Evolutionary conservation across 2,329 filamentous ascomycete species (phyloP).

Genomic region (Endoconidiophora laricicola): DNA sequence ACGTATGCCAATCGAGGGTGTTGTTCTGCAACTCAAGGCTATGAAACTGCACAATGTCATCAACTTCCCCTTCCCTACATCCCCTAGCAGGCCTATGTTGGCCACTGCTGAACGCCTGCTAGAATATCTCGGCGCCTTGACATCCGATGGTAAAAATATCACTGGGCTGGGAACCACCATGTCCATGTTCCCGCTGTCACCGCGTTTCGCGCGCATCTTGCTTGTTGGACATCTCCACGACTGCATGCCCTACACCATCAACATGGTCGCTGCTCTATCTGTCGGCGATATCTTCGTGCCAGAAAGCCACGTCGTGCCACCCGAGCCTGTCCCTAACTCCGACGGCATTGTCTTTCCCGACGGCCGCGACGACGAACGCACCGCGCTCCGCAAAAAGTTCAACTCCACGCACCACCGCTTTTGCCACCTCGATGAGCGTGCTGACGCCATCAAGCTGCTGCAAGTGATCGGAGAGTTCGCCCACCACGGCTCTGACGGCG

Average conservation of each 20-base stretch:
- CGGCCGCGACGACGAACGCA: slow-evolving; percentile 51
- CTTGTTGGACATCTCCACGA: slow-evolving; percentile 68
- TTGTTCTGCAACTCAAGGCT: slow-evolving; percentile 84
- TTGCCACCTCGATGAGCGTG: slow-evolving; percentile 61
- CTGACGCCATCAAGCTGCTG: slow-evolving; percentile 79
- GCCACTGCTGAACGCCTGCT: slow-evolving; percentile 74
- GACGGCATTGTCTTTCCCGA: slow-evolving; percentile 48
- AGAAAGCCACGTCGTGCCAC: slow-evolving; percentile 57
- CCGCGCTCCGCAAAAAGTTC: slow-evolving; percentile 42
- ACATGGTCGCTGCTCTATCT: slow-evolving; percentile 74
- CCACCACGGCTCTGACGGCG: slow-evolving; percentile 40
- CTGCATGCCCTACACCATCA: slow-evolving; percentile 72
- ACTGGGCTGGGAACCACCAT: slow-evolving; percentile 68
- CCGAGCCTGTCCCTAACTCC: slow-evolving; percentile 24
- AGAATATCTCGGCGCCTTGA: slow-evolving; percentile 69
- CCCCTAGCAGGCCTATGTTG: slow-evolving; percentile 61
- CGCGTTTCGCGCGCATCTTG: slow-evolving; percentile 83
- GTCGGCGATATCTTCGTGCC: slow-evolving; percentile 77
- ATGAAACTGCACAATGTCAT: slow-evolving; percentile 83
- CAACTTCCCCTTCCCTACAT: slow-evolving; percentile 92
- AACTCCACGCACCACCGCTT: slow-evolving; percentile 65
- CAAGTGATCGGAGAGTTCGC: slow-evolving; percentile 79
- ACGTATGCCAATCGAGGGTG: slow-evolving; percentile 78
- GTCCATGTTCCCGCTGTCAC: slow-evolving; percentile 77
- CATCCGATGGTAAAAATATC: slow-evolving; percentile 47